Evolutionary conservation across 106 monocot species (phyloP).

Genomic region (Vanilla planifolia): DNA sequence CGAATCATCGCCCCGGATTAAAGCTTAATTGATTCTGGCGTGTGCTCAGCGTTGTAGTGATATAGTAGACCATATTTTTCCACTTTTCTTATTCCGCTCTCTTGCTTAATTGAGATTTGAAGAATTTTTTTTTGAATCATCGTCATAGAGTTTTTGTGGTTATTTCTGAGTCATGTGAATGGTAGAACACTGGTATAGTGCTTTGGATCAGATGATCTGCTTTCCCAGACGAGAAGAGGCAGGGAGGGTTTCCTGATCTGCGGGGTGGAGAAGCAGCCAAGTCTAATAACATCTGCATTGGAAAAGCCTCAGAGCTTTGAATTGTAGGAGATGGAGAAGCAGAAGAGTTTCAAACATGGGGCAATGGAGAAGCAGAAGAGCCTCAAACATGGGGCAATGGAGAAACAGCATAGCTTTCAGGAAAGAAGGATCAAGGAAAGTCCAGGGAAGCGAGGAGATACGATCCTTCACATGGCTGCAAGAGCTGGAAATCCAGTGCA

Average conservation of each 20-base stretch:
- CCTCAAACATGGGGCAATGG: slow-evolving; percentile 6
- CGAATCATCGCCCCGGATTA: no score
- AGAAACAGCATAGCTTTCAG: slow-evolving; percentile 21
- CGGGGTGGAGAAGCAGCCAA: slow-evolving; percentile 32
- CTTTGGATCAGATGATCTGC: no score
- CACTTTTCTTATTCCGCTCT: no score
- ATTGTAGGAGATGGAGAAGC: slow-evolving; percentile 25
- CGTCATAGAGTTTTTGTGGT: no score
- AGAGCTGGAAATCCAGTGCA: slow-evolving; percentile 37
- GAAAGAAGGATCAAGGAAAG: slow-evolving; percentile 46
- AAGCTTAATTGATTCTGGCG: no score
- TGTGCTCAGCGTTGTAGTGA: no score
- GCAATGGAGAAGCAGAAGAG: slow-evolving; percentile 29
- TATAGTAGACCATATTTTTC: no score
- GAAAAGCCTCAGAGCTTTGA: slow-evolving; percentile 32
- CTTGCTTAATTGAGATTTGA: no score
- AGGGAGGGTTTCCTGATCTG: not conserved
- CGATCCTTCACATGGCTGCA: slow-evolving; percentile 38
- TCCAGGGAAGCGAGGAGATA: slow-evolving; percentile 60
- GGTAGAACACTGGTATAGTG: no score
- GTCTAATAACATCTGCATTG: slow-evolving; percentile 19
- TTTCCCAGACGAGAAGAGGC: no score
- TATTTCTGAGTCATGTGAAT: no score
- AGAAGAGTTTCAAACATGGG: slow-evolving; percentile 32
- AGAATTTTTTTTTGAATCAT: no score